A percentile compares a stretch with the other conserved stretches of the same genome.
These are phyloP conservation scores for Penicillium hordei DNA, from an alignment of 2,329 filamentous ascomycete species.

Conservation along the genomic window DNA sequence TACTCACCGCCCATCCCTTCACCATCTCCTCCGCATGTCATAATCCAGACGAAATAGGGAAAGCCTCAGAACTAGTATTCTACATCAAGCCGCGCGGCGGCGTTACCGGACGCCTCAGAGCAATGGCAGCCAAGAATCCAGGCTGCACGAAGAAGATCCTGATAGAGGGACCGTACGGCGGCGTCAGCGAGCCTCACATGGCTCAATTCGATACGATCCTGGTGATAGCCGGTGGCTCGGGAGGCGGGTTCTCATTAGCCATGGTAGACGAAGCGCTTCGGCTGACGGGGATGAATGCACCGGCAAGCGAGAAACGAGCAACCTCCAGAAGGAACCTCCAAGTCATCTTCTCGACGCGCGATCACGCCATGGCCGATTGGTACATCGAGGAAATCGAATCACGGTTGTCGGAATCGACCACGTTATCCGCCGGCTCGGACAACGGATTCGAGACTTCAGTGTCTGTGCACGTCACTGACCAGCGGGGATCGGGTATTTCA, in stretches of 20 bases:
- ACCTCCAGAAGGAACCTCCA: constrained; percentile 15
- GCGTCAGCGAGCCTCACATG: constrained; percentile 42
- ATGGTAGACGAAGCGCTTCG: constrained; percentile 48
- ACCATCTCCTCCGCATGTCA: constrained; percentile 53
- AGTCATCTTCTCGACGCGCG: constrained; percentile 25
- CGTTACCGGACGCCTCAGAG: constrained; percentile 49
- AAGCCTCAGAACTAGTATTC: constrained; percentile 49
- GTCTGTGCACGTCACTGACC: constrained; percentile 25
- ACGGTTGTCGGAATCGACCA: constrained; percentile 21
- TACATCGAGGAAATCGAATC: constrained; percentile 24
- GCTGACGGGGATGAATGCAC: constrained; percentile 5
- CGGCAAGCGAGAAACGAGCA: constrained; percentile 2
- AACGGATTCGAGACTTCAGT: constrained; percentile 23
- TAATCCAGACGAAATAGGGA: constrained; percentile 15
- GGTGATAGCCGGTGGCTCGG: constrained; percentile 57
- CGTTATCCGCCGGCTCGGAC: constrained; percentile 8
- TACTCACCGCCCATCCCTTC: constrained; percentile 54
- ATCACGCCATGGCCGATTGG: constrained; percentile 25
- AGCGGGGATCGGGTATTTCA: constrained; percentile 7
- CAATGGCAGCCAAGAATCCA: constrained; percentile 39
- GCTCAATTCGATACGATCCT: constrained; percentile 46
- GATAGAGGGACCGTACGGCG: constrained; percentile 60
- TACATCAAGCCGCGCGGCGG: constrained; percentile 53
- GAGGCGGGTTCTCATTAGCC: constrained; percentile 54
- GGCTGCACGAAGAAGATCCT: constrained; percentile 47